phyloP scores from a whole-genome alignment of 2,329 filamentous ascomycete species.

The Sporothrix pallida region DNA sequence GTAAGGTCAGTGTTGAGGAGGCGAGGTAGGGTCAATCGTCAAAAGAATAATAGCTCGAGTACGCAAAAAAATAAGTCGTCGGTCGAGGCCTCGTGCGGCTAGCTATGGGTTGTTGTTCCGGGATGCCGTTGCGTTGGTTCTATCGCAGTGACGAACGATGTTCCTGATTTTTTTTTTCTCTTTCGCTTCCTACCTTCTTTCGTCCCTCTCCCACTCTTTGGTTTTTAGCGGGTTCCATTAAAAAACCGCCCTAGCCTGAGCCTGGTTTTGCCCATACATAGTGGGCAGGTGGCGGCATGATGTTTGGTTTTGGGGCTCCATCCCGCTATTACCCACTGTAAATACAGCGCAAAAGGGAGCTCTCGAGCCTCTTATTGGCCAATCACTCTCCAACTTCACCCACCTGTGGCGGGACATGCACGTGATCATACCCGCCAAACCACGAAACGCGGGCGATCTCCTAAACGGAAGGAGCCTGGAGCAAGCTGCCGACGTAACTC shows the following conservation, averaged over 20 bases:
- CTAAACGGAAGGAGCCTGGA: slow-evolving; percentile 9
- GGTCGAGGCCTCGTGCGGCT: slow-evolving; percentile 27
- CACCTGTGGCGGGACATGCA: slow-evolving; percentile 15
- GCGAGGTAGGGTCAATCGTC: neutral
- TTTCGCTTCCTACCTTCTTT: slow-evolving; percentile 20
- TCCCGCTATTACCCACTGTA: slow-evolving; percentile 17
- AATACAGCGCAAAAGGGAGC: neutral
- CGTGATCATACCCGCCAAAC: slow-evolving; percentile 18
- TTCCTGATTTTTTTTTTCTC: slow-evolving; percentile 24
- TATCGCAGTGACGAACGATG: slow-evolving; percentile 23
- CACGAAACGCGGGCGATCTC: slow-evolving; percentile 11
- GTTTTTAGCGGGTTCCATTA: slow-evolving; percentile 26
- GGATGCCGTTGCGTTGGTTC: slow-evolving; percentile 26
- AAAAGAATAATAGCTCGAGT: neutral
- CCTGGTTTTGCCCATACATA: slow-evolving; percentile 18
- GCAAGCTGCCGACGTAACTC: slow-evolving; percentile 24
- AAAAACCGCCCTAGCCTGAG: slow-evolving; percentile 29
- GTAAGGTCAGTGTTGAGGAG: neutral
- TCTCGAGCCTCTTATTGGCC: slow-evolving; percentile 32
- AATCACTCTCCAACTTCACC: slow-evolving; percentile 20
- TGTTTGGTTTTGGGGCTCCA: slow-evolving; percentile 1
- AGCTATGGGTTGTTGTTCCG: slow-evolving; percentile 24
- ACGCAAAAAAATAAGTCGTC: slow-evolving; percentile 10
- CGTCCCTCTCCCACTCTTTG: neutral
- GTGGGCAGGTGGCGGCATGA: slow-evolving; percentile 12